Evolutionary conservation across 164 flowering plant genomes (phyloP), one percentile per base, ranked within the genome.

Genomic region (Saururus chinensis): DNA sequence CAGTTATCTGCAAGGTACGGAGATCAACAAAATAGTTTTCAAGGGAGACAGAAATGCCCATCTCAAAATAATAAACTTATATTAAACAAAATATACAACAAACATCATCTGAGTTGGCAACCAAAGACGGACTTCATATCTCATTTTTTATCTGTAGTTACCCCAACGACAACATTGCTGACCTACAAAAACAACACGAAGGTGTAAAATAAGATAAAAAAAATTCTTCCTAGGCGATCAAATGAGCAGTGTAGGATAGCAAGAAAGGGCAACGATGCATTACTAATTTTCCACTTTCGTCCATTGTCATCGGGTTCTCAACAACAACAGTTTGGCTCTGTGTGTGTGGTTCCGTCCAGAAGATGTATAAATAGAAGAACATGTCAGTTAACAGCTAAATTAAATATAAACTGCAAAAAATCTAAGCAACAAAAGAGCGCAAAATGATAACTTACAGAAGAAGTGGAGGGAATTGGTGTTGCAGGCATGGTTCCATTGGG

Each of bases 81-180:
- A 56, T 11, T 8, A 24, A 24, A 19, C 55, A 22, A 55, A 12
- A 26, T 55, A 55, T 41, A 56, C 66, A 42, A 59, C 37, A 54
- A 30, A 42, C 11, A 17, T 20, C 17, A 20, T 40, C 60, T 56
- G 20, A 54, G 8, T 12, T 19, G 7, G 37, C 23, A 56, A 40
- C 21, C 37, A 56, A n/a, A 9, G 37, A 14, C 35, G 20, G 57
- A n/a, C 19, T 52, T 55, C 23, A 17, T 51, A 40, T 10, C 9
- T 81, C 65, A 81, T 70, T 83, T 87, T 58, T 83, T 87, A 9
- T 73, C 86, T 26, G 86, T 81, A 4, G 97, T 86, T 41, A 91
- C 89, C n/a, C 97, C 97, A 48, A 91, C 96, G n/a, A 88, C 96
- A 37, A 91, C 93, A 73, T 88, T 91, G 84, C 86, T 84, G 66